Conservation (phyloP, 2,329 filamentous ascomycete genomes). For the Verticillium tricorpus region DNA sequence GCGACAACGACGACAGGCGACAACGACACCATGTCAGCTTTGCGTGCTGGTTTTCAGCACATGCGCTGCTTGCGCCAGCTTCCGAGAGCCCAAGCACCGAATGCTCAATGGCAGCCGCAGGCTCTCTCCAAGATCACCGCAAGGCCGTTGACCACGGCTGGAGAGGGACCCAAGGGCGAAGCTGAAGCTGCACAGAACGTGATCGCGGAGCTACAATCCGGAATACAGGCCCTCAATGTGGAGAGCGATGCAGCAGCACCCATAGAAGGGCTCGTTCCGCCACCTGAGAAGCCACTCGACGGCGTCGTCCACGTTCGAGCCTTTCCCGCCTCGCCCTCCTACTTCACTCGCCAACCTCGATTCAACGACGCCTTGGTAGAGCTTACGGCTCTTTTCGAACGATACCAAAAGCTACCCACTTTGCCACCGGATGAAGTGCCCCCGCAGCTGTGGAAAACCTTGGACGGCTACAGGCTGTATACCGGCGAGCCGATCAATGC, state of each 20-base stretch:
- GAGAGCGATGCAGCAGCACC: not conserved
- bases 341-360: constrained; percentile 80
- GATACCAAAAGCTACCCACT: constrained; percentile 69
- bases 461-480: constrained; percentile 68
- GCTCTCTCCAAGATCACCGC: constrained; percentile 18
- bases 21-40: constrained; percentile 27
- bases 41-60: constrained; percentile 29
- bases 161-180: constrained; percentile 4
- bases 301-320: constrained; percentile 58
- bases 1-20: constrained; percentile 9
- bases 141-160: constrained; percentile 20
- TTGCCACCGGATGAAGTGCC: constrained; percentile 56
- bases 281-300: constrained; percentile 21
- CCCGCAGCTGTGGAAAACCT: constrained; percentile 74
- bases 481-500: constrained; percentile 70
- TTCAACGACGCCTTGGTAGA: constrained; percentile 83
- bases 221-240: not conserved
- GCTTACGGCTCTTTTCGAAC: constrained; percentile 66
- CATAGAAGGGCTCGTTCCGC: not conserved
- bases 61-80: constrained; percentile 28
- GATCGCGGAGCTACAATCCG: not conserved
- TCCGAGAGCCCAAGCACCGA: constrained; percentile 23
- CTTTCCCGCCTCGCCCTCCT: constrained; percentile 82
- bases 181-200: constrained; percentile 15
- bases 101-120: constrained; percentile 16